phyloP scores from a whole-genome alignment of 768 basidiomycete genomes.

The Russula dissimulans region DNA sequence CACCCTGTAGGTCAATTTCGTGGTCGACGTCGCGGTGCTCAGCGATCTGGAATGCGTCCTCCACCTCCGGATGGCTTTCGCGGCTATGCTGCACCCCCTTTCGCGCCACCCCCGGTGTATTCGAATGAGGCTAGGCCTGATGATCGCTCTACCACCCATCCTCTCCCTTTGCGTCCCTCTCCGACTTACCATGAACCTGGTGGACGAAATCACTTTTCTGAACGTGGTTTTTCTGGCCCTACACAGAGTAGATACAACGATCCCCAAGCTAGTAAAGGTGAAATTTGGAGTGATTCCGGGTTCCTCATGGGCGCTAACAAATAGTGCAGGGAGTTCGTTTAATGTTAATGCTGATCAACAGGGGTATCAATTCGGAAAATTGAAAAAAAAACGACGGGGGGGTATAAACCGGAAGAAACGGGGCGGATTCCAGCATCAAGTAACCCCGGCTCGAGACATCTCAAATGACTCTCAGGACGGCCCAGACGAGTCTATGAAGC shows the following conservation, averaged over 20 bases:
- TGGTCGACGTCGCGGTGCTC: background rate
- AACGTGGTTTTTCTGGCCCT: conserved; percentile 5
- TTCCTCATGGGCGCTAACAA: background rate
- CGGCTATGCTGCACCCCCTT: background rate
- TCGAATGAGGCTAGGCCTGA: conserved; percentile 5
- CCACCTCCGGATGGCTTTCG: conserved; percentile 3
- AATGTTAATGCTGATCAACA: background rate
- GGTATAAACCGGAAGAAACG: conserved; percentile 16
- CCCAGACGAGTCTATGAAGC: background rate
- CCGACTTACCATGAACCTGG: background rate
- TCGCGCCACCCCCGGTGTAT: background rate
- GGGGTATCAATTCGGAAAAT: background rate
- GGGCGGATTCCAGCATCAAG: background rate
- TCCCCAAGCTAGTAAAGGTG: conserved; percentile 4
- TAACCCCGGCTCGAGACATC: background rate
- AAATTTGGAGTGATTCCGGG: background rate
- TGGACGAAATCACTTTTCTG: conserved; percentile 4
- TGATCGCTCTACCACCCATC: conserved; percentile 7
- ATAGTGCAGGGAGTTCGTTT: background rate
- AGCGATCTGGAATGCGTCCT: background rate
- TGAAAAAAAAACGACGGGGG: conserved; percentile 13
- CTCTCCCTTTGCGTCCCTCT: conserved; percentile 16
- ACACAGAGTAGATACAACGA: conserved; percentile 3
- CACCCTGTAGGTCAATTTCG: conserved; percentile 10
- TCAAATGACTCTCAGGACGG: background rate